phyloP scores from a whole-genome alignment of 192 early-diverging fungal species.

The Irineochytrium annulatum region DNA sequence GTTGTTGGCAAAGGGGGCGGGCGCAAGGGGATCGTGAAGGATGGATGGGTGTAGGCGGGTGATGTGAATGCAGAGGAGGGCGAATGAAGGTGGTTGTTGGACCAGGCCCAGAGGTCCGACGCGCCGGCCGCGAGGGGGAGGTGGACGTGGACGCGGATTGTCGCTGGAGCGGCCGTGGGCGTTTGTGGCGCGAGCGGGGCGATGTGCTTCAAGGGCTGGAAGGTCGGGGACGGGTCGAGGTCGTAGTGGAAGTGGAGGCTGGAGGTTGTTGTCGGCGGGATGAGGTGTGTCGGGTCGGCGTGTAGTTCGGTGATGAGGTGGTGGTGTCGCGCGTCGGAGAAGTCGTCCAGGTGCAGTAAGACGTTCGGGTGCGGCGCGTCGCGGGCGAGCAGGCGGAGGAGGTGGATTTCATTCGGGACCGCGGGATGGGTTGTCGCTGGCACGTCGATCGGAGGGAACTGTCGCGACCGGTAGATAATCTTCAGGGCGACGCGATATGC shows the following conservation, averaged over 20 bases:
- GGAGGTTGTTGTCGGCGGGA: too few species aligned
- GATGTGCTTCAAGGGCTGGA: too few species aligned
- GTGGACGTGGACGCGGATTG: too few species aligned
- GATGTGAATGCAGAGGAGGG: slow-evolving; percentile 7
- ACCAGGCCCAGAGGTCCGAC: slow-evolving; percentile 20
- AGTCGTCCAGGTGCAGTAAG: slow-evolving; percentile 4
- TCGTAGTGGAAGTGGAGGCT: background rate
- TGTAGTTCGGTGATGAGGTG: slow-evolving; percentile 15
- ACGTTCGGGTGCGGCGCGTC: background rate
- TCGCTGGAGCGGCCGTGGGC: too few species aligned
- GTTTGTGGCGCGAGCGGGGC: too few species aligned
- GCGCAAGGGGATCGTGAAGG: too few species aligned
- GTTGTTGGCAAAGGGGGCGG: too few species aligned
- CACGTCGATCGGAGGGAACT: too few species aligned
- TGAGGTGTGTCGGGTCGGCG: too few species aligned
- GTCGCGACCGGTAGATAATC: slow-evolving; percentile 23
- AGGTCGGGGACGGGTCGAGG: background rate
- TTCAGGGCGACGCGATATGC: slow-evolving; percentile 13
- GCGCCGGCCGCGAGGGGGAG: slow-evolving; percentile 10
- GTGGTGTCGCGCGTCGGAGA: slow-evolving; percentile 18
- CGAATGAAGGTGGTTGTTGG: slow-evolving; percentile 1
- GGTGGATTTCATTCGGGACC: slow-evolving; percentile 8
- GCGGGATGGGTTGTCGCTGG: background rate
- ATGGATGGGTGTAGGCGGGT: too few species aligned
- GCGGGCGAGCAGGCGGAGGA: background rate